Base-by-base conservation (phyloP, 371 early-diverging fungal genomes). In the Cokeromyces recurvatus region DNA sequence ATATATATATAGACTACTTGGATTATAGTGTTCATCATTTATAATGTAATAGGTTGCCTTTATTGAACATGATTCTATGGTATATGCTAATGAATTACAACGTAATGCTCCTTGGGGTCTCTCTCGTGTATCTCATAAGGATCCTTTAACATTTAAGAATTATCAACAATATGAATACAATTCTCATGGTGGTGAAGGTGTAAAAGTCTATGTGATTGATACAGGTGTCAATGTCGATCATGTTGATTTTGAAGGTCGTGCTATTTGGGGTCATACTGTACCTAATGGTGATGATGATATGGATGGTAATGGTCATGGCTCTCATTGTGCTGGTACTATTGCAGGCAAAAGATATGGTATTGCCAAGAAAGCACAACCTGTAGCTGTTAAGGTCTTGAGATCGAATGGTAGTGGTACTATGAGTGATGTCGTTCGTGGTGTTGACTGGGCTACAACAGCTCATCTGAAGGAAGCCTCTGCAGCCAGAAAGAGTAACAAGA, bases 311-410 rank as follows among this genome's bases (percentile, higher is more conserved):
- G 92, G 91, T 41, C 50, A 49, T 29, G 50, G 50, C 15, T 85
- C 89, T 40, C 99, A 98, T 71, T 91, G 90, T 46, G 92, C 95
- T 15, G 99, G 96, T 57, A 93, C 93, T 2, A 87, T 97, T 61
- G 95, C 80, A 32, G 92, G 94, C 48, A 79, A 79, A 50, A 79
- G 75, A 14, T 90, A 79, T 67, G 98, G 97, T 62, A 89, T 98
- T 29, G 90, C 97, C 60, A 96, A 95, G 77, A 80, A 88, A 45
- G 91, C 92, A 9, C 75, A 83, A 7, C 72, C 94, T 24, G 86
- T 95, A 14, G 95, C 94, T 14, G 91, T 97, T 53, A 96, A 96
- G 77, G 95, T 95, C 16, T 73, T 95, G 48, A 74, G 86, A 48
- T 75, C 87, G 55, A 87, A 87, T 59, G 93, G 93, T 35, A 86